Conservation (phyloP, 371 early-diverging fungal genomes). For the Rhizopus stolonifer region DNA sequence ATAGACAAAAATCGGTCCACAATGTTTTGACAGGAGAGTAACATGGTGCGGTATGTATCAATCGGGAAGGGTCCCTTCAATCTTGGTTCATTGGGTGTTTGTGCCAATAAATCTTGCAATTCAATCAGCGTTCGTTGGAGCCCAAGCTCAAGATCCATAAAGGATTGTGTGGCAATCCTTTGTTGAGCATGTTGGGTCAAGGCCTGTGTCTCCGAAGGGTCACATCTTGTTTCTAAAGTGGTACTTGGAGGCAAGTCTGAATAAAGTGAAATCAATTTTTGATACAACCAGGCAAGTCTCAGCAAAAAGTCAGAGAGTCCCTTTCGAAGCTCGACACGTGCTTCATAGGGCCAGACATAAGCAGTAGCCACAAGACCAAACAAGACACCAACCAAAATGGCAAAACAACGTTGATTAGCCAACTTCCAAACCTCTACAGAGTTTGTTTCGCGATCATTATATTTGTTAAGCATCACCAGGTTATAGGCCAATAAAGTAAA, state of each 20-base stretch:
- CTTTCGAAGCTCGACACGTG: constrained; percentile 77
- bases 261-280: constrained; percentile 66
- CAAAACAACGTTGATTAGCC: constrained; percentile 64
- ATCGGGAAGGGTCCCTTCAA: constrained; percentile 82
- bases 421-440: constrained; percentile 54
- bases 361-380: constrained; percentile 68
- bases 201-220: constrained; percentile 30
- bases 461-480: constrained; percentile 75
- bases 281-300: constrained; percentile 67
- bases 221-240: constrained; percentile 8
- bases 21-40: constrained; percentile 71
- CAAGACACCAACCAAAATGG: constrained; percentile 72
- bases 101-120: constrained; percentile 59
- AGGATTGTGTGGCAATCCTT: constrained; percentile 39
- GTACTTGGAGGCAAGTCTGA: constrained; percentile 37
- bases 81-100: constrained; percentile 83
- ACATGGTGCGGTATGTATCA: constrained; percentile 62
- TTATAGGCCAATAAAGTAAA: constrained; percentile 76
- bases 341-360: constrained; percentile 83
- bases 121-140: constrained; percentile 67
- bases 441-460: constrained; percentile 67
- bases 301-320: constrained; percentile 65
- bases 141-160: constrained; percentile 71
- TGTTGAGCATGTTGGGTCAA: constrained; percentile 35
- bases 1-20: constrained; percentile 73